phyloP scores from a whole-genome alignment of 768 basidiomycete genomes.

The Amylocystis lapponica region DNA sequence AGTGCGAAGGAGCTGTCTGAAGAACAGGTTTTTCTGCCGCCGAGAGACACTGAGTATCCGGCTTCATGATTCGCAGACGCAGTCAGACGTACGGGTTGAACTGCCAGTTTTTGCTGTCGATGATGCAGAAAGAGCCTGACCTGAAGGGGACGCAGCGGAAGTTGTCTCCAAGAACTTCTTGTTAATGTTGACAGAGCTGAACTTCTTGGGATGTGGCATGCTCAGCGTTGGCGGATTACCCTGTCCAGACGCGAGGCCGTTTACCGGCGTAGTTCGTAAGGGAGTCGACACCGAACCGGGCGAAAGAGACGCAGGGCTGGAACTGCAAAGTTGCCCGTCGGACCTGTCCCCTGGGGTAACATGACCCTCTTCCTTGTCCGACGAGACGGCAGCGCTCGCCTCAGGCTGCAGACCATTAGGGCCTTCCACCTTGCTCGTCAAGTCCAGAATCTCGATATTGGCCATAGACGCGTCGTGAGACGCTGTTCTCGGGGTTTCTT shows the following conservation, averaged over 20 bases:
- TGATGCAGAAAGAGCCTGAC: conserved; percentile 38
- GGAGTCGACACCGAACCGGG: conserved; percentile 10
- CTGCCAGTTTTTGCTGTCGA: conserved; percentile 45
- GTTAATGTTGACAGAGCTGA: conserved; percentile 87
- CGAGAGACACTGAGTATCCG: neutral
- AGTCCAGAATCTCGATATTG: conserved; percentile 38
- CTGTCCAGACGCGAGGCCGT: conserved; percentile 10
- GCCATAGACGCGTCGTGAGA: conserved; percentile 82
- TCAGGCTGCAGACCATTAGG: neutral
- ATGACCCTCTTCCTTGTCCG: conserved; percentile 4
- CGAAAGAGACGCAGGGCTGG: conserved; percentile 18
- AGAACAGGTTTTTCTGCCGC: conserved; percentile 49
- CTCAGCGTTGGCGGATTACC: conserved; percentile 14
- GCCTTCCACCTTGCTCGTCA: conserved; percentile 4
- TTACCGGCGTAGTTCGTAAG: conserved; percentile 1
- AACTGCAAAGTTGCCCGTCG: conserved; percentile 4
- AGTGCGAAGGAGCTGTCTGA: conserved; percentile 55
- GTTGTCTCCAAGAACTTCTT: conserved; percentile 96
- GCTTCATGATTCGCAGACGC: neutral
- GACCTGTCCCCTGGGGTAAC: conserved; percentile 2
- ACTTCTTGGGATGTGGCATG: conserved; percentile 69
- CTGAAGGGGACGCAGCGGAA: conserved; percentile 47
- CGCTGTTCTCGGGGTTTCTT: conserved; percentile 31
- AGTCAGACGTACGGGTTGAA: conserved; percentile 43
- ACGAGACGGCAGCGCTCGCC: conserved; percentile 3